Conservation (phyloP, 73 alveolate genomes). For the Paramecium caudatum region DNA sequence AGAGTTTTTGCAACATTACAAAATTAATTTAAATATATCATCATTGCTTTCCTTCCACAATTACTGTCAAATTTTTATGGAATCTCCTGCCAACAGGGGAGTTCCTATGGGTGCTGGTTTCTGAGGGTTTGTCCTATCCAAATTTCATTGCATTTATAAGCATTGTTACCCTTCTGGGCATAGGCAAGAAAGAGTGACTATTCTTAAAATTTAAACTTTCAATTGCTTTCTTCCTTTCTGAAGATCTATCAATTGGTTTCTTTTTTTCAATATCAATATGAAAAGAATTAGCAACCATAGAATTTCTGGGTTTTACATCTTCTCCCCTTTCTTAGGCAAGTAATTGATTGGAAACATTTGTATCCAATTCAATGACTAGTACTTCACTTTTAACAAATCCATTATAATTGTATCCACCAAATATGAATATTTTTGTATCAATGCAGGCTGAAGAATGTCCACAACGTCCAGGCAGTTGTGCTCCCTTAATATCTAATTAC, state of each 20-base stretch:
- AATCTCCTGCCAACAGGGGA: background rate
- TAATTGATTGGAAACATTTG: background rate
- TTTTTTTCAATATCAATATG: background rate
- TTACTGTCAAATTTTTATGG: slow-evolving; percentile 8
- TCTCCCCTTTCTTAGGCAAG: background rate
- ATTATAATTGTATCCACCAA: slow-evolving; percentile 60
- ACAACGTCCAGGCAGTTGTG: slow-evolving; percentile 48
- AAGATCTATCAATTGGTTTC: background rate
- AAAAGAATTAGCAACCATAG: background rate
- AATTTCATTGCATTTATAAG: slow-evolving; percentile 13
- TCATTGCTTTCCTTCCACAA: slow-evolving; percentile 3
- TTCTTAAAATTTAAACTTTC: slow-evolving; percentile 48
- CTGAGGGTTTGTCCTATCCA: background rate
- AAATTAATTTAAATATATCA: background rate
- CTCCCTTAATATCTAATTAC: slow-evolving; percentile 32
- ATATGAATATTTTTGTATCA: slow-evolving; percentile 61
- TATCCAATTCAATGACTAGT: slow-evolving; percentile 37
- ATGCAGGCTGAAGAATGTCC: slow-evolving; percentile 56
- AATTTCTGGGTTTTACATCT: slow-evolving; percentile 23
- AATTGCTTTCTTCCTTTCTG: slow-evolving; percentile 28
- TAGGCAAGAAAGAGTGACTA: slow-evolving; percentile 28
- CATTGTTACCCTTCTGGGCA: slow-evolving; percentile 51
- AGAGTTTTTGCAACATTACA: slow-evolving; percentile 32
- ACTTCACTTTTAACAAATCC: slow-evolving; percentile 68
- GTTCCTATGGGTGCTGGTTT: background rate